phyloP scores from a whole-genome alignment of 257 asterid genomes.

The Ilex asprella region DNA sequence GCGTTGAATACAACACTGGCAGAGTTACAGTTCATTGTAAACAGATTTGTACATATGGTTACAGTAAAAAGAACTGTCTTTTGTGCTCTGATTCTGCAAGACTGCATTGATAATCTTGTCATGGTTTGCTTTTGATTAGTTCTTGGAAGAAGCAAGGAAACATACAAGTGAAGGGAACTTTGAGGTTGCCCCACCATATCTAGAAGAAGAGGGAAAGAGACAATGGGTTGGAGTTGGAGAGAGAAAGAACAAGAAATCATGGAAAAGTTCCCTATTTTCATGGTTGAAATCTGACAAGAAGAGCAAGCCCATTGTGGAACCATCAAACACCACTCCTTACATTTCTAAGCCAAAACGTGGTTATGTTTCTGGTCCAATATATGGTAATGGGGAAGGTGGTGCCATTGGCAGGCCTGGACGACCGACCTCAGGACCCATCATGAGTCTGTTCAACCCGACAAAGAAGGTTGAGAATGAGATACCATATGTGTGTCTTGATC shows the following conservation, averaged over 20 bases:
- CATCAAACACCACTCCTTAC: constrained; percentile 13
- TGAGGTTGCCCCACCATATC: constrained; percentile 5
- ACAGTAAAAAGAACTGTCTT: not conserved
- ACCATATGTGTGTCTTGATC: constrained; percentile 56
- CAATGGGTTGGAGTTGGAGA: constrained; percentile 19
- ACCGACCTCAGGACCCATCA: constrained; percentile 54
- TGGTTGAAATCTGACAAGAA: constrained; percentile 62
- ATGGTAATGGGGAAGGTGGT: constrained; percentile 9
- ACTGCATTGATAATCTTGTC: not conserved
- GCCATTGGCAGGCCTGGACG: constrained; percentile 17
- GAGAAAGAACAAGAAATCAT: constrained; percentile 45
- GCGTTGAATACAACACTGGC: too few species aligned
- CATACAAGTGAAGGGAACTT: constrained; percentile 14
- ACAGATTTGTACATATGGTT: too few species aligned
- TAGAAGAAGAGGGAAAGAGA: constrained; percentile 17
- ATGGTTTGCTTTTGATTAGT: constrained; percentile 27
- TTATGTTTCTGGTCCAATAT: constrained; percentile 46
- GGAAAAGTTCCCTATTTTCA: constrained; percentile 59
- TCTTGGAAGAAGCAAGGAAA: constrained; percentile 62
- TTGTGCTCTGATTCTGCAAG: not conserved
- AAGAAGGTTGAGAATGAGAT: constrained; percentile 33
- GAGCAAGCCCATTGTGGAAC: constrained; percentile 17
- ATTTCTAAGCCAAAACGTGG: constrained; percentile 28
- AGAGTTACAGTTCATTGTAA: not conserved
- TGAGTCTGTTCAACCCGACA: constrained; percentile 26